phyloP scores from a whole-genome alignment of 805 yeast species.

The Yamadazyma laniorum region DNA sequence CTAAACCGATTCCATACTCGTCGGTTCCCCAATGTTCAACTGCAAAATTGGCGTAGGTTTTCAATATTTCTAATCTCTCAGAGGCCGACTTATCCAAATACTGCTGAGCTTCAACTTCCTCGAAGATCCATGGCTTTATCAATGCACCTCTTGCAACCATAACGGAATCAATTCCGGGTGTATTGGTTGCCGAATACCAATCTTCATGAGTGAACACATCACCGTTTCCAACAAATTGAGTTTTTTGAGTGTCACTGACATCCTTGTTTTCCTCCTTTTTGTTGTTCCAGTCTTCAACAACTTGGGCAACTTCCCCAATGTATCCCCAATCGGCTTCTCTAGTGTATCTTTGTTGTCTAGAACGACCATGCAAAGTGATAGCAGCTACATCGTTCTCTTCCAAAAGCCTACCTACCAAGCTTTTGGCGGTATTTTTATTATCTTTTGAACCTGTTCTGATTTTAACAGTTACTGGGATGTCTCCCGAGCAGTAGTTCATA shows the following conservation, averaged over 20 bases:
- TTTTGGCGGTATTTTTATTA: constrained; percentile 81
- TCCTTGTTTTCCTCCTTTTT: constrained; percentile 61
- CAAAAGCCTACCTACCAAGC: constrained; percentile 67
- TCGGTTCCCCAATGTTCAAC: constrained; percentile 98
- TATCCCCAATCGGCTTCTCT: constrained; percentile 92
- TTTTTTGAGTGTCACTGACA: constrained; percentile 52
- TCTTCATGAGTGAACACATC: constrained; percentile 86
- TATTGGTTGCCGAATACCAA: constrained; percentile 70
- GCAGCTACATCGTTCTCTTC: constrained; percentile 83
- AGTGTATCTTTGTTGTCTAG: constrained; percentile 94
- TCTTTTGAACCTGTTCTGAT: constrained; percentile 90
- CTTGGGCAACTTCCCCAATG: constrained; percentile 67
- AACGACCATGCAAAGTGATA: constrained; percentile 92
- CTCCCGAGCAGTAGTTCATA: constrained; percentile 88
- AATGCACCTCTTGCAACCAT: constrained; percentile 98
- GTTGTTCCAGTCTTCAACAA: constrained; percentile 59
- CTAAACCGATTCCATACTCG: constrained; percentile 84
- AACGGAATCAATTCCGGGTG: constrained; percentile 79
- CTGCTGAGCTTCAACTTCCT: constrained; percentile 88
- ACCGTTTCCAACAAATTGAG: constrained; percentile 92
- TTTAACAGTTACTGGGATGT: constrained; percentile 87
- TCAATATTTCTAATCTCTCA: constrained; percentile 78
- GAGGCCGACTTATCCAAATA: constrained; percentile 86
- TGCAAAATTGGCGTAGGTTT: constrained; percentile 72
- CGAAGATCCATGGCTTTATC: constrained; percentile 98